Base-by-base conservation (phyloP, 345 rosid species). In the Dipteronia dyeriana region DNA sequence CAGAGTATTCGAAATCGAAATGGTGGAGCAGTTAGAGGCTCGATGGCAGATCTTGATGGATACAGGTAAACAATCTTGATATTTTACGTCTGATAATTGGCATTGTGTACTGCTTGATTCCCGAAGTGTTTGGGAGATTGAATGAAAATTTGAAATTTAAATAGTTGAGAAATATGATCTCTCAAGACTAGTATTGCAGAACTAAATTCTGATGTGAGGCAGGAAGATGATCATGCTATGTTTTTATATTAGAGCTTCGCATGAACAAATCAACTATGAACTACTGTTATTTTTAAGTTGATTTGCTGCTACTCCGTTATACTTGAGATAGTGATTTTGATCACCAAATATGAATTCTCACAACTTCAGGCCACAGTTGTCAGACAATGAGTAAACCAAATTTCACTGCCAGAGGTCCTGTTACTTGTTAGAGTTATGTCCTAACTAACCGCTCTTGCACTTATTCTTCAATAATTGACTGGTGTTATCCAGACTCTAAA, bases 1-100 rank as follows among this genome's bases (percentile, higher is more conserved):
- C 98, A 91, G 84, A 91, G 94, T 75, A 38, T 53, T 19, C 80
- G 74, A 45, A 63, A 74, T 57, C 82, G 85, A 62, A 85, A 78
- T 71, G 80, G 77, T 63, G 84, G 87, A 57, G 53, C 75, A 31
- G 68, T 76, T 49, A 74, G 89, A 72, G 68, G 62, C 70, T 81
- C 47, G 25, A 84, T 76, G 51, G 75, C n/a, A 45, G 88, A 84
- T 86, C 72, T 53, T 71, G 73, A 77, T 66, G 88, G 80, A 41
- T 85, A 82, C 82, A 86, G 89, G 96, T 85, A 82, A 84, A 83
- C 67, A 5, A 64, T 57, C 14, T 70, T 65, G 14, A 17, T 23
- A 56, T 12, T 57, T 47, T 49, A 65, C 75, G 22, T 66, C 3
- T 78, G 64, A 56, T 53, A 13, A 53, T n/a, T 74, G 31, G 64